phyloP scores from a whole-genome alignment of 768 basidiomycete genomes.

The Tylopilus balloui region DNA sequence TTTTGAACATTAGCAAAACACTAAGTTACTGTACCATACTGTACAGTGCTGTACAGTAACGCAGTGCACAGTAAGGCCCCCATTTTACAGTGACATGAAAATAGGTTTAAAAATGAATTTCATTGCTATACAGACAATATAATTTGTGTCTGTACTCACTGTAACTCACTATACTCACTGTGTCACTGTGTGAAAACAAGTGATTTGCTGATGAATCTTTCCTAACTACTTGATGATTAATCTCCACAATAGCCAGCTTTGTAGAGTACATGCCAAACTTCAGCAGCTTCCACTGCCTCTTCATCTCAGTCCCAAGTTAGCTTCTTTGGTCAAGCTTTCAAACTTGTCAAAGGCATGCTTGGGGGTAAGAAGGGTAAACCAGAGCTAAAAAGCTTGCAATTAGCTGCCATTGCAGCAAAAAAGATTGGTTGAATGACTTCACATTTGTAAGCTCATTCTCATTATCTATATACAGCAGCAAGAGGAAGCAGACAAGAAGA shows the following conservation, averaged over 20 bases:
- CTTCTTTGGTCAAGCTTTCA: constrained; percentile 67
- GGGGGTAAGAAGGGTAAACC: constrained; percentile 70
- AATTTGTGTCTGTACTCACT: no score
- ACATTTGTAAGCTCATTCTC: not conserved
- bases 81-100: no score
- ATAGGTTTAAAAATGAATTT: no score
- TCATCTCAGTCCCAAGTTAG: constrained; percentile 47
- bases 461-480: constrained; percentile 60
- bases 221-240: constrained; percentile 8
- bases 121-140: no score
- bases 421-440: constrained; percentile 53
- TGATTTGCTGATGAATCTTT: no score
- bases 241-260: constrained; percentile 13
- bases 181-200: no score
- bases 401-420: constrained; percentile 80
- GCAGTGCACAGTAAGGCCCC: no score
- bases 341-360: constrained; percentile 61
- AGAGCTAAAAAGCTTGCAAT: constrained; percentile 77
- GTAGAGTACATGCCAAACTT: constrained; percentile 52
- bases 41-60: no score
- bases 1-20: no score
- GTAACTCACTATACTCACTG: no score
- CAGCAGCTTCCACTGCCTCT: constrained; percentile 42
- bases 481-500: constrained; percentile 81
- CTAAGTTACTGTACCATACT: no score